Percentiles rank a stretch among this genome's conserved stretches.
Conservation (phyloP, 768 basidiomycete species). For the Lactifluus hygrophoroides region DNA sequence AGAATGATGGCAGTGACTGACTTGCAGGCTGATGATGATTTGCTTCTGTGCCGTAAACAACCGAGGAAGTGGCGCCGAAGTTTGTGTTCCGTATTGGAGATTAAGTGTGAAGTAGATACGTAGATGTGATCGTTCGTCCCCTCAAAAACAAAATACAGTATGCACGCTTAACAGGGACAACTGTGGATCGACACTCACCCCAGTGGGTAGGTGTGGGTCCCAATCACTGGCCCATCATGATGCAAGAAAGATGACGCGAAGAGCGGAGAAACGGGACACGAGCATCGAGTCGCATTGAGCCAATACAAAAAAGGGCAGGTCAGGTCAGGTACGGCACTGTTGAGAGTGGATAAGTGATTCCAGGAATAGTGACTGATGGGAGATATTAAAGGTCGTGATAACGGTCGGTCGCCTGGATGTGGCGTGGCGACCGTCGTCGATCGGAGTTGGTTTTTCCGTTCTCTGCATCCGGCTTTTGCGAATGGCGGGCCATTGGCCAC, state of each 20-base stretch:
- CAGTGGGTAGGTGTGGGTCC: no score
- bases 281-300: no score
- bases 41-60: conserved; percentile 6
- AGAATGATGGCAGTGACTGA: not conserved
- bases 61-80: conserved; percentile 9
- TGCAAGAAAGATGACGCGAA: no score
- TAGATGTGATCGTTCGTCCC: not conserved
- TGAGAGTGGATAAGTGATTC: no score
- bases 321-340: not conserved
- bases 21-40: no score
- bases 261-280: not conserved
- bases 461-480: not conserved
- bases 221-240: no score
- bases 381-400: not conserved
- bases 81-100: not conserved
- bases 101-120: not conserved
- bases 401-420: not conserved
- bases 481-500: no score
- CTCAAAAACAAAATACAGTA: no score
- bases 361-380: not conserved
- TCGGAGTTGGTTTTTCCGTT: conserved; percentile 1
- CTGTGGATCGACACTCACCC: no score
- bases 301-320: no score
- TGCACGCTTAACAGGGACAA: no score
- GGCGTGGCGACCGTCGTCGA: conserved; percentile 13